phyloP scores from a whole-genome alignment of 495 filamentous ascomycete genomes.

The Trichoderma parareesei region DNA sequence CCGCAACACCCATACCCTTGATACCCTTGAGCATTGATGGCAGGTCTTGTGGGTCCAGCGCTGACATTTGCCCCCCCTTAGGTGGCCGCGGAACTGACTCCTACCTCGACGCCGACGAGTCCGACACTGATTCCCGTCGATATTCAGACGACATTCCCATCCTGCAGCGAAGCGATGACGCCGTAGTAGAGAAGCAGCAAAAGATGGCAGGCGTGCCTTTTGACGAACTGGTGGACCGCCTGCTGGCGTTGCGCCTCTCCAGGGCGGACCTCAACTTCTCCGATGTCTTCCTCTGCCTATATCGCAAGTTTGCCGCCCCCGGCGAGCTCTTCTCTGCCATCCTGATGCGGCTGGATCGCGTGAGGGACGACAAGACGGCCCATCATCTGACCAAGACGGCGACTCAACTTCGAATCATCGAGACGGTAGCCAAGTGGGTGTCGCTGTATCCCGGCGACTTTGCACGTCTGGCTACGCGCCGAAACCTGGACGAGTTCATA shows the following conservation, averaged over 20 bases:
- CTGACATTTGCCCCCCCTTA: conserved; percentile 9
- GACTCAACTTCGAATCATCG: conserved; percentile 74
- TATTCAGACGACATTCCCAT: conserved; percentile 55
- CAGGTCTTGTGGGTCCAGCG: conserved; percentile 20
- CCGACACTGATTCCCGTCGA: conserved; percentile 44
- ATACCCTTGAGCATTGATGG: conserved; percentile 16
- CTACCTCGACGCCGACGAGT: conserved; percentile 54
- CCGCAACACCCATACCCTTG: conserved; percentile 12
- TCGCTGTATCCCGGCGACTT: conserved; percentile 90
- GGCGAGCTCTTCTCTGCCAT: conserved; percentile 65
- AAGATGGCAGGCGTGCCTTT: conserved; percentile 61
- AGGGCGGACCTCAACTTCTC: conserved; percentile 79
- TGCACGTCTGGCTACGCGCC: conserved; percentile 66
- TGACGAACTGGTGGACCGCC: conserved; percentile 80
- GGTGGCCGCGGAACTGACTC: conserved; percentile 25
- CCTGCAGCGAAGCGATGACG: conserved; percentile 47
- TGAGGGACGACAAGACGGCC: conserved; percentile 51
- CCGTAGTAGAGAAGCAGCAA: conserved; percentile 35
- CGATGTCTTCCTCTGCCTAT: conserved; percentile 84
- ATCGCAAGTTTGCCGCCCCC: conserved; percentile 87
- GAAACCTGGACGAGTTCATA: conserved; percentile 64
- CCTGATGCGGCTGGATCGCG: conserved; percentile 61
- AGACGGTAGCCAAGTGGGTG: conserved; percentile 81
- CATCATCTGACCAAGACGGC: conserved; percentile 60
- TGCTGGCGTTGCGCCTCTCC: conserved; percentile 72